Evolutionary conservation across 164 flowering plant species (phyloP), one percentile per base, ranked within the genome.

Genomic region (Tetracentron sinense): DNA sequence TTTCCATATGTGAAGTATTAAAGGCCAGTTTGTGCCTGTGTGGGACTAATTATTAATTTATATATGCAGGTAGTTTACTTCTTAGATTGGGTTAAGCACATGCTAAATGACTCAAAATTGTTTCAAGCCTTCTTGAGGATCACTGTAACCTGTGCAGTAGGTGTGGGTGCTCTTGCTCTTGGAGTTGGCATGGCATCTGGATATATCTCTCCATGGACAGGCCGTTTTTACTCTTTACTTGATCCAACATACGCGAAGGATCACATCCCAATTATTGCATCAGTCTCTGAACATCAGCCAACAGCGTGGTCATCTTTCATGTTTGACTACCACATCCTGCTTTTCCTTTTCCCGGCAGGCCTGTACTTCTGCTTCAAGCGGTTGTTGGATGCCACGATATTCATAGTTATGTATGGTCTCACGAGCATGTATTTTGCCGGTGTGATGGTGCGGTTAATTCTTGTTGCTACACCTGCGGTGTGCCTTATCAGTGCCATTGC

Each of bases 401-500:
- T 94, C 59, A 88, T 91, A 53, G 94, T 94, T 58, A 86, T 94
- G 96, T 91, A 94, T 79, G 99, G 97, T 58, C 88, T 94, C 52
- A 91, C 96, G 22, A 94, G 99, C 79, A 84, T 94, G 97, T 94
- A 94, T 79, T 94, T 94, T 77, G 99, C 99, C 65, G 97, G 99
- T 69, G 99, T 94, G 60, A 94, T 94, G 99, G 99, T 94, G 69
- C 97, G 96, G 51, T 81, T 94, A 56, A 94, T 94, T 80, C 96
- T 94, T 67, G 99, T 94, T 53, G 99, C 99, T 7, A 85, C 99
- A 31, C 99, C 99, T 62, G 99, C 97, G 0, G 87, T 94, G n/a
- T 94, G 97, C 77, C 93, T 94, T 60, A 83, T 91, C 22, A 94
- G 99, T 85, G 96, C 96, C 26, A 82, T 94, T 83, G 97, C 97